These are phyloP conservation scores for Yamadazyma buinensis DNA, from an alignment of 1,139 yeast genomes.

Conservation along the genomic window DNA sequence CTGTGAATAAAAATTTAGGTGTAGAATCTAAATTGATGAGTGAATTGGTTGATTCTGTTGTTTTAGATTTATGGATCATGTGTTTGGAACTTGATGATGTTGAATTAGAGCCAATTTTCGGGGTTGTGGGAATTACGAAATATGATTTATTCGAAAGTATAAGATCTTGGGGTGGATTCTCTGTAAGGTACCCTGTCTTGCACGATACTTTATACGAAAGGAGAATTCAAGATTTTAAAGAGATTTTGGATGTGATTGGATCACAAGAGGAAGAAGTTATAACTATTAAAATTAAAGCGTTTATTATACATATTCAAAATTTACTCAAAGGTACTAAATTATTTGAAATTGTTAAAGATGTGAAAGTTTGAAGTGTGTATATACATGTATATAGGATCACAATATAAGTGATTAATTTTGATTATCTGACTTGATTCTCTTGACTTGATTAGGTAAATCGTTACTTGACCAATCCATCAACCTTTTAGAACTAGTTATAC, in stretches of 20 bases:
- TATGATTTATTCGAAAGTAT: slow-evolving; percentile 19
- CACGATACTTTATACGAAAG: slow-evolving; percentile 16
- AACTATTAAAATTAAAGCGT: slow-evolving; percentile 15
- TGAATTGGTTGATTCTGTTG: slow-evolving; percentile 30
- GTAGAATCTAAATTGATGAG: slow-evolving; percentile 18
- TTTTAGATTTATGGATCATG: slow-evolving; percentile 41
- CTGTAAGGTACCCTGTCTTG: slow-evolving; percentile 21
- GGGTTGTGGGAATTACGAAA: slow-evolving; percentile 17
- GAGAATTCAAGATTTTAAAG: slow-evolving; percentile 15
- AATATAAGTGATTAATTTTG: slow-evolving; percentile 1
- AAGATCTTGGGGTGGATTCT: slow-evolving; percentile 25
- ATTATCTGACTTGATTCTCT: too few relatives aligned
- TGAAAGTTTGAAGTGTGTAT: background rate
- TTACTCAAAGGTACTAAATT: slow-evolving; percentile 17
- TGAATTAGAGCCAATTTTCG: slow-evolving; percentile 17
- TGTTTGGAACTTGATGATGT: slow-evolving; percentile 23
- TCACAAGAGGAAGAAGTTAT: slow-evolving; percentile 9
- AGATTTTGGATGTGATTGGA: slow-evolving; percentile 12
- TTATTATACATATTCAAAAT: slow-evolving; percentile 13
- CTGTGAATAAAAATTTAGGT: background rate
- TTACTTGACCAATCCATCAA: slow-evolving; percentile 56
- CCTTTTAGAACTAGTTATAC: slow-evolving; percentile 47
- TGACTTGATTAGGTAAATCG: slow-evolving; percentile 42
- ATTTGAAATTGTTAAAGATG: slow-evolving; percentile 10
- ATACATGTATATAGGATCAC: background rate